A percentile compares a stretch with the other conserved stretches of the same genome.
phyloP scores from a whole-genome alignment of 108 stramenopile species.

The Hondaea fermentalgiana region DNA sequence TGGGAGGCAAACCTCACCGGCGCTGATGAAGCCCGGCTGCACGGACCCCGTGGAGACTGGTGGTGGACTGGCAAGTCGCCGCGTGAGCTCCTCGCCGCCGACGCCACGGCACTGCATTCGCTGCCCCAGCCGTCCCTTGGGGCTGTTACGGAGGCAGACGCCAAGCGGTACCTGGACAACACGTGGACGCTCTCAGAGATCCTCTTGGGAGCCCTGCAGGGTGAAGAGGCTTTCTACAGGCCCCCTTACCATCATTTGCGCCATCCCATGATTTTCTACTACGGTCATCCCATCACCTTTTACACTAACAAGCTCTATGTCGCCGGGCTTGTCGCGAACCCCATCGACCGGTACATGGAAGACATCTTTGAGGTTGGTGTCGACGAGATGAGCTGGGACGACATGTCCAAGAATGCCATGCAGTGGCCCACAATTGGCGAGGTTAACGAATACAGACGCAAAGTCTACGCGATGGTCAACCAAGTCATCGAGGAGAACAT shows the following conservation, averaged over 20 bases:
- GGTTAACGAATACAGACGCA: conserved; percentile 17
- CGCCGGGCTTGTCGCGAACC: conserved; percentile 62
- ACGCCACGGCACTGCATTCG: neutral
- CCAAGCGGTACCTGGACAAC: conserved; percentile 76
- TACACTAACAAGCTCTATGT: conserved; percentile 85
- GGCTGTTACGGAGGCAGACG: neutral
- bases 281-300: conserved; percentile 78
- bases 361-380: conserved; percentile 76
- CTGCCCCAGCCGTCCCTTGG: neutral
- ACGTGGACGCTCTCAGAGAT: conserved; percentile 80
- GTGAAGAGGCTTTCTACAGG: conserved; percentile 76
- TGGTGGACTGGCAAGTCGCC: neutral
- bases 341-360: conserved; percentile 60
- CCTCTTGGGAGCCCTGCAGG: conserved; percentile 74
- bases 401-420: conserved; percentile 26
- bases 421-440: conserved; percentile 68
- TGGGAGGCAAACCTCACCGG: conserved; percentile 12
- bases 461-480: conserved; percentile 62
- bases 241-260: conserved; percentile 72
- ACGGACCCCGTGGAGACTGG: neutral
- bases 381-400: conserved; percentile 91
- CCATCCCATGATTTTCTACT: conserved; percentile 85
- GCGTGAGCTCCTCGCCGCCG: neutral
- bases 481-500: conserved; percentile 69
- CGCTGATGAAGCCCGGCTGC: neutral